Evolutionary conservation across 768 basidiomycete genomes (phyloP).

Genomic region (Postia placenta): DNA sequence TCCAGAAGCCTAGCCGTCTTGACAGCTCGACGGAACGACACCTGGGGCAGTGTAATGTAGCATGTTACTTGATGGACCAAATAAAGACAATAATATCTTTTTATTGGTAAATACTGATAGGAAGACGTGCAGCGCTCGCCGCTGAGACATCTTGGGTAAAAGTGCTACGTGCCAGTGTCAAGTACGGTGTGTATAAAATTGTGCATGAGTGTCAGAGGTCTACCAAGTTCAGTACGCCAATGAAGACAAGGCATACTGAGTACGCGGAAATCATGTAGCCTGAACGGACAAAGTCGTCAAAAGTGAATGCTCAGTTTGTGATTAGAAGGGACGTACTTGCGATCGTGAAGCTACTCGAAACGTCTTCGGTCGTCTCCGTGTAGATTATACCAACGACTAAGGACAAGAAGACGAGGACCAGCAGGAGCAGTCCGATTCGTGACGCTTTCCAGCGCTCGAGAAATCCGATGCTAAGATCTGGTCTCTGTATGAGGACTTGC

Average conservation of each 20-base stretch:
- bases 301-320: no score
- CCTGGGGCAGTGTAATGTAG: no score
- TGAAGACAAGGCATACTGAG: conserved; percentile 3
- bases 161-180: no score
- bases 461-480: conserved; percentile 11
- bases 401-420: conserved; percentile 5
- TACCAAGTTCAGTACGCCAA: conserved; percentile 3
- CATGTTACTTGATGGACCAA: no score
- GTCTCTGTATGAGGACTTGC: conserved; percentile 2
- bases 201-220: neutral
- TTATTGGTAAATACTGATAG: no score
- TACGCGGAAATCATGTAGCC: conserved; percentile 8
- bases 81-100: no score
- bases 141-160: no score
- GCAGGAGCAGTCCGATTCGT: conserved; percentile 4
- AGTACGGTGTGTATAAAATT: no score
- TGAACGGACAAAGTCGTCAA: no score
- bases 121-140: no score
- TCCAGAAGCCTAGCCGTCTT: no score
- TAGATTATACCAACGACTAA: conserved; percentile 5
- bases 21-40: no score
- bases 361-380: neutral
- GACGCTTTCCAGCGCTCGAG: conserved; percentile 11
- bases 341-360: conserved; percentile 10
- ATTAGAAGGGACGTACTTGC: conserved; percentile 5